Percentiles rank a stretch among this genome's conserved stretches.
These are phyloP conservation scores for Andrographis paniculata DNA, from an alignment of 305 asterid species.

Conservation along the genomic window DNA sequence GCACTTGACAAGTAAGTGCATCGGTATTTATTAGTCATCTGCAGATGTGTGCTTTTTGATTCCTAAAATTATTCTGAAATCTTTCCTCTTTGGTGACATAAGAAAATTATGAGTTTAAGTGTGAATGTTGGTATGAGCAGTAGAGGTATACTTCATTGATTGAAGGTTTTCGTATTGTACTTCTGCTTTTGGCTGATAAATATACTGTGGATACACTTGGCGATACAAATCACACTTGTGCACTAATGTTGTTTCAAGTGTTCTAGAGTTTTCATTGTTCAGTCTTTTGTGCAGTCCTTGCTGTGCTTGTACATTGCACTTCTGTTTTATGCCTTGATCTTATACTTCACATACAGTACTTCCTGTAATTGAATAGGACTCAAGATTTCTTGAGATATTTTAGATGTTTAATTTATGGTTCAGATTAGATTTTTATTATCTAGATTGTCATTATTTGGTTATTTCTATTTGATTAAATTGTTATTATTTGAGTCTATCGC, in stretches of 20 bases:
- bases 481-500: no score
- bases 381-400: no score
- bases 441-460: no score
- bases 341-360: no score
- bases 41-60: not conserved
- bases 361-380: no score
- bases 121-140: not conserved
- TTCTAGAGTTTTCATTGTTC: not conserved
- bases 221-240: not conserved
- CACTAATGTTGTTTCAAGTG: not conserved
- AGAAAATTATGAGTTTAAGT: not conserved
- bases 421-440: no score
- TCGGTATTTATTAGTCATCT: slow-evolving; percentile 14
- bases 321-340: no score
- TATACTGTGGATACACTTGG: no score
- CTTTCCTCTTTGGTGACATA: not conserved
- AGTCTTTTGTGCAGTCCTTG: not conserved
- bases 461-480: no score
- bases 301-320: not conserved
- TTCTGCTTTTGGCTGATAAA: not conserved
- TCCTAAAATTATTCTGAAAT: not conserved
- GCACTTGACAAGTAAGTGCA: slow-evolving; percentile 95
- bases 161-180: not conserved
- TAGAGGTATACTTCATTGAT: not conserved
- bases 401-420: no score